phyloP scores from a whole-genome alignment of 202 grass and related monocot species.

The Bolboschoenoplectus hybrid region DNA sequence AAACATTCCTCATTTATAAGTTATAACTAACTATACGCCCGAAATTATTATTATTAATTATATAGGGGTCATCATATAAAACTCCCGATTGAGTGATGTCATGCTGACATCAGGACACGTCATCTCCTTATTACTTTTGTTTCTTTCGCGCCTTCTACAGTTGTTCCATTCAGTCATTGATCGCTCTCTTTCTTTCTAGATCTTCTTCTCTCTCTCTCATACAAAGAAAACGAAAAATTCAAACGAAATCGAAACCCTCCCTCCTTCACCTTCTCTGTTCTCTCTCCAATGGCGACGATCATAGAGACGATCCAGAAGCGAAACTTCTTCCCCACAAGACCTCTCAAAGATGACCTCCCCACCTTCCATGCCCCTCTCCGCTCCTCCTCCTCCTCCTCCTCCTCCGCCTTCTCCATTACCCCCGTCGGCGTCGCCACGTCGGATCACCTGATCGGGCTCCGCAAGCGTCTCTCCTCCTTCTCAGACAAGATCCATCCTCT shows the following conservation, averaged over 20 bases:
- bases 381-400: background rate
- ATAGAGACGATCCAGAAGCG: slow-evolving; percentile 88
- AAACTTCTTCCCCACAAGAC: slow-evolving; percentile 67
- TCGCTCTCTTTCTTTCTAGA: background rate
- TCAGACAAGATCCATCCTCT: slow-evolving; percentile 92
- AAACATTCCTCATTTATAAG: too few relatives aligned
- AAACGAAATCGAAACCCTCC: background rate
- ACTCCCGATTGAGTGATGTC: background rate
- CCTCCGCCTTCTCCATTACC: background rate
- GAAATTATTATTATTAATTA: too few relatives aligned
- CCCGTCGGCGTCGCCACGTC: background rate
- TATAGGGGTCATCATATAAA: background rate
- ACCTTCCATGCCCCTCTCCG: slow-evolving; percentile 50
- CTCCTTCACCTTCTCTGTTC: background rate
- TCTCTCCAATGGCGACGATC: slow-evolving; percentile 66
- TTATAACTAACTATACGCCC: too few relatives aligned
- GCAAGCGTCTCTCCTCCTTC: slow-evolving; percentile 85
- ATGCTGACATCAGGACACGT: background rate
- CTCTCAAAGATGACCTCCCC: slow-evolving; percentile 82
- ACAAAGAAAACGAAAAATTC: background rate
- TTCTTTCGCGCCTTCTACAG: background rate
- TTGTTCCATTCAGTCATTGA: background rate
- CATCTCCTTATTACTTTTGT: background rate
- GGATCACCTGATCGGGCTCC: slow-evolving; percentile 52
- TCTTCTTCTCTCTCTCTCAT: background rate